Evolutionary conservation across 2,329 filamentous ascomycete genomes (phyloP).

Genomic region (Aureobasidium sp.): DNA sequence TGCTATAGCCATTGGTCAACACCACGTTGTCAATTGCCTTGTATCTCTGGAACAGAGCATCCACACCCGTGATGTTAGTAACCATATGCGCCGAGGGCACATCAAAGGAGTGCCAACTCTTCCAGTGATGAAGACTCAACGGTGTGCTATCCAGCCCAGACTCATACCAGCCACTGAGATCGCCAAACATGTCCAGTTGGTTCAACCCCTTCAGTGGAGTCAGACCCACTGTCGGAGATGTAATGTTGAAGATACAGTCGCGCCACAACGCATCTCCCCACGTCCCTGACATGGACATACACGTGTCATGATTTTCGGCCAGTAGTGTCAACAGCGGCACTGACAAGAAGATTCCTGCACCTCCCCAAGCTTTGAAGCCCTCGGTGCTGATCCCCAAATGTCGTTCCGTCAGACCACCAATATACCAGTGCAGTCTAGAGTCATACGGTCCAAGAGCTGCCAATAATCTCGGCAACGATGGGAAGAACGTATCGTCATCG

Average conservation of each 20-base stretch:
- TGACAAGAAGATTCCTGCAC: background rate
- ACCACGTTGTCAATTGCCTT: background rate
- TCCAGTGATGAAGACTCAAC: background rate
- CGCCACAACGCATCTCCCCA: background rate
- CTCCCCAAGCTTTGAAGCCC: background rate
- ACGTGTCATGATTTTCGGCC: background rate
- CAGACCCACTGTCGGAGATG: background rate
- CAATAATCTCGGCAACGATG: constrained; percentile 18
- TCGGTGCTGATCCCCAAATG: background rate
- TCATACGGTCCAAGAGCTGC: constrained; percentile 14
- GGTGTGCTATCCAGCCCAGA: background rate
- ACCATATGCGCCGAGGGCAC: background rate
- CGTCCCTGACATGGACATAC: background rate
- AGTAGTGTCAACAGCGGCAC: background rate
- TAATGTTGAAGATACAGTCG: background rate
- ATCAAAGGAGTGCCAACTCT: background rate
- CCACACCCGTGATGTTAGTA: background rate
- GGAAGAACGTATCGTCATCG: constrained; percentile 24
- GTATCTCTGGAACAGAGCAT: background rate
- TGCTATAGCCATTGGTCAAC: background rate
- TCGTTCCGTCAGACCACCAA: background rate
- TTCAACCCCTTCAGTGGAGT: background rate
- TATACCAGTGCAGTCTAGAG: background rate
- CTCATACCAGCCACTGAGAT: background rate
- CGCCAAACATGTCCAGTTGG: background rate